These are phyloP conservation scores for Boletus rubescentipes DNA, from an alignment of 768 basidiomycete species.

Conservation along the genomic window DNA sequence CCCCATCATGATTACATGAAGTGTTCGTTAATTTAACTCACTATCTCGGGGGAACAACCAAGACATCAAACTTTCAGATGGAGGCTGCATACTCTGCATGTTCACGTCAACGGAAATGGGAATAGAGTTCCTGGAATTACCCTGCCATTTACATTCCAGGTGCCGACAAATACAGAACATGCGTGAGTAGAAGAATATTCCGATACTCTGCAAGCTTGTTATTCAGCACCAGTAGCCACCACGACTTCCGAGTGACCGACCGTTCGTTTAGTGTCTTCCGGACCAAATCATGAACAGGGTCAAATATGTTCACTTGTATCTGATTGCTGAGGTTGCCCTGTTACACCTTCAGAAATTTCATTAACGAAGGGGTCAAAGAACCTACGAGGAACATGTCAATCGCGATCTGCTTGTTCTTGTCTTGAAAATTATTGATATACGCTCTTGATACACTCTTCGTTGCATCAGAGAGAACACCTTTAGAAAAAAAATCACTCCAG, in stretches of 20 bases:
- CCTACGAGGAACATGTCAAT: constrained; percentile 94
- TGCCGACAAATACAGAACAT: constrained; percentile 82
- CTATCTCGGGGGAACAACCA: constrained; percentile 89
- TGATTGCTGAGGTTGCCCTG: constrained; percentile 94
- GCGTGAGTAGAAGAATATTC: constrained; percentile 82
- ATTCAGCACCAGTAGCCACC: background rate
- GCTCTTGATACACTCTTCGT: constrained; percentile 95
- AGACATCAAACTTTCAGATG: constrained; percentile 77
- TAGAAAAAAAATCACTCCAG: constrained; percentile 9
- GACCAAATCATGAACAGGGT: constrained; percentile 90
- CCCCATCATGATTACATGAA: background rate
- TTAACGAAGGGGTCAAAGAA: constrained; percentile 2
- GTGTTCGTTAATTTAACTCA: constrained; percentile 37
- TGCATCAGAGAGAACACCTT: constrained; percentile 91
- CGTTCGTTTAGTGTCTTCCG: constrained; percentile 66
- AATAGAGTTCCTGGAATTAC: constrained; percentile 41
- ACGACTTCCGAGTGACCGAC: constrained; percentile 36
- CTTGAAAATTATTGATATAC: constrained; percentile 98
- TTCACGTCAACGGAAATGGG: constrained; percentile 6
- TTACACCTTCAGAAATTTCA: background rate
- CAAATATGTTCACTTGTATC: constrained; percentile 84
- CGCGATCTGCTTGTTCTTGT: constrained; percentile 88
- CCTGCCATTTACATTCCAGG: constrained; percentile 94
- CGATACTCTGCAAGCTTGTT: constrained; percentile 44
- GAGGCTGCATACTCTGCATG: constrained; percentile 46